These are phyloP conservation scores for Yarrowia galli DNA, from an alignment of 1,139 yeast species.

Conservation along the genomic window DNA sequence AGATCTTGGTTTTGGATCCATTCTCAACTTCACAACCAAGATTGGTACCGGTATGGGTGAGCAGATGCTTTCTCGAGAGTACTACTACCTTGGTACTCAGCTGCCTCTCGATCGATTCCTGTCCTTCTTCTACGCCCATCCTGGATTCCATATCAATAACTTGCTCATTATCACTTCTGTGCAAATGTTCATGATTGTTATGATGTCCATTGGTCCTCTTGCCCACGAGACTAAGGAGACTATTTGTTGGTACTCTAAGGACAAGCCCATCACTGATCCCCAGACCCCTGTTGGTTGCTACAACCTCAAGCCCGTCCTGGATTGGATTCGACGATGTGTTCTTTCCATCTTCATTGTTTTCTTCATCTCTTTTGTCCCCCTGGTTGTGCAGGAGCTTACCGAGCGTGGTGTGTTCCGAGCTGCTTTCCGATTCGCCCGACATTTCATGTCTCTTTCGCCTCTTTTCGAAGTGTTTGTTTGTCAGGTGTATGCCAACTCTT, in stretches of 20 bases:
- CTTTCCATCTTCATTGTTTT: conserved; percentile 97
- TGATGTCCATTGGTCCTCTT: conserved; percentile 89
- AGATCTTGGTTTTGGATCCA: conserved; percentile 99
- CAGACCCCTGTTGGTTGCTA: conserved; percentile 92
- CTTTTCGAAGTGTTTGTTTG: conserved; percentile 98
- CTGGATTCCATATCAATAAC: conserved; percentile 98
- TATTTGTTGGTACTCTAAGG: conserved; percentile 80
- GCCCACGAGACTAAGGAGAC: conserved; percentile 79
- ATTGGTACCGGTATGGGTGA: conserved; percentile 99
- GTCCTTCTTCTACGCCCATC: conserved; percentile 97
- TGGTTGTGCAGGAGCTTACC: conserved; percentile 94
- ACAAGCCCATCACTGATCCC: conserved; percentile 85
- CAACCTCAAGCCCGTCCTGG: conserved; percentile 86
- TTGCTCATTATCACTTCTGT: conserved; percentile 93
- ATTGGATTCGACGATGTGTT: conserved; percentile 98
- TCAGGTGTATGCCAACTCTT: conserved; percentile 93
- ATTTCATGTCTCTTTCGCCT: conserved; percentile 88
- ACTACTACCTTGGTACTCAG: conserved; percentile 96
- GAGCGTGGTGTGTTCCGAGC: conserved; percentile 99
- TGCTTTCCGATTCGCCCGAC: conserved; percentile 87
- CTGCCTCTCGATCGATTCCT: conserved; percentile 96
- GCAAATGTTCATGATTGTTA: conserved; percentile 88
- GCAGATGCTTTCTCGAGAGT: conserved; percentile 98
- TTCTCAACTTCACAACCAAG: conserved; percentile 97
- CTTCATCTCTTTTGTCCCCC: conserved; percentile 95